These are phyloP conservation scores for Penicillium sp. DNA, from an alignment of 2,329 filamentous ascomycete genomes.

Conservation along the genomic window DNA sequence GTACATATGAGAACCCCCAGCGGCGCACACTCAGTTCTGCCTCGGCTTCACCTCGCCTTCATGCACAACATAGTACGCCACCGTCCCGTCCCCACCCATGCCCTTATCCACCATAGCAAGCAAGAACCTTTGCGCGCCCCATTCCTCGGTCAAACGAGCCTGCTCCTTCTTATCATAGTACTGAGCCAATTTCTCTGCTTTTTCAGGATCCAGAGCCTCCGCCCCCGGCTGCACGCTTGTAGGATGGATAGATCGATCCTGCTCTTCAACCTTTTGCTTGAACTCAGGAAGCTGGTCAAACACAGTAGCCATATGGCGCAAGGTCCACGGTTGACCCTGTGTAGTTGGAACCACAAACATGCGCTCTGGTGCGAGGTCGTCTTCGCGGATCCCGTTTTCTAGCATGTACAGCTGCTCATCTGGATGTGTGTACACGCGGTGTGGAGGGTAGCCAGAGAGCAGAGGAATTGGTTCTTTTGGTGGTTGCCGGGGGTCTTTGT, in stretches of 20 bases:
- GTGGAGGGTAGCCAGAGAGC: conserved; percentile 62
- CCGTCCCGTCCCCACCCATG: conserved; percentile 58
- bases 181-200: conserved; percentile 31
- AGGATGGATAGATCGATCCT: conserved; percentile 4
- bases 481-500: conserved; percentile 1
- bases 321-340: conserved; percentile 60
- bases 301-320: conserved; percentile 55
- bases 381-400: conserved; percentile 49
- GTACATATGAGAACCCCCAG: background rate
- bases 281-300: conserved; percentile 47
- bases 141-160: conserved; percentile 34
- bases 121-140: conserved; percentile 55
- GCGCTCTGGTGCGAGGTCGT: conserved; percentile 51
- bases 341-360: conserved; percentile 62
- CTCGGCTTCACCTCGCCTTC: conserved; percentile 65
- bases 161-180: conserved; percentile 34
- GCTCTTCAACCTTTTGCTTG: background rate
- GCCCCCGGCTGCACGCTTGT: conserved; percentile 9
- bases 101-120: conserved; percentile 56
- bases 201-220: conserved; percentile 20
- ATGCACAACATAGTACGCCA: conserved; percentile 65
- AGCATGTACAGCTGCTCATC: conserved; percentile 64
- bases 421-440: conserved; percentile 62
- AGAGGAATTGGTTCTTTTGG: conserved; percentile 41
- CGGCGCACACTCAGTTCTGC: conserved; percentile 52